Evolutionary conservation across 306 rosid genomes (phyloP), one percentile per base, ranked within the genome.

Genomic region (Phaseolus lunatus): DNA sequence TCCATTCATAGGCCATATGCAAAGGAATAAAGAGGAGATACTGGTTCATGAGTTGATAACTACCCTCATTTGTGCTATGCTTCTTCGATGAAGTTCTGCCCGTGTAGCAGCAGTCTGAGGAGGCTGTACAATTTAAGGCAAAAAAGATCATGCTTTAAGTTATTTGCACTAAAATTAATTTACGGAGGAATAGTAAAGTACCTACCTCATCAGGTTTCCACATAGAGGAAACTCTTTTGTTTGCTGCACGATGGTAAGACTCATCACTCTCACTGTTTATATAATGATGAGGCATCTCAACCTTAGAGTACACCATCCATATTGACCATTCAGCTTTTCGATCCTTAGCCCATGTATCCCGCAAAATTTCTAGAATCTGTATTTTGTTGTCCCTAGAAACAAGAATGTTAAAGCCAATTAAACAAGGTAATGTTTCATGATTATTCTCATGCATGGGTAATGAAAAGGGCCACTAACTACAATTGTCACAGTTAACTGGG

Each of bases 281-380:
- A 78, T 84, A 85, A 71, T 93, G 90, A 84, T 89, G 96, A 63
- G 98, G 96, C 98, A 93, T 89, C 86, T 89, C 96, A 58, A 91
- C 96, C 84, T 89, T 93, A 35, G 98, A 82, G 81, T 91, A 84
- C 37, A 93, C 91, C 96, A 91, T 93, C 98, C 96, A 93, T 89
- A 93, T 93, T 53, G 98, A 90, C 96, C 96, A 93, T 41, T 93
- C 98, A 62, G 94, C 88, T 83, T 85, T 86, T 75, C 96, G 82
- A 77, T 90, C 94, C 88, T 67, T 91, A 29, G 93, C 88, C 94
- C 96, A 93, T 2, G 81, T 69, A 80, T 88, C 93, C 77, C 45
- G 83, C 81, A 93, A 78, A 84, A 81, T 78, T 67, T 91, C 88
- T 71, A 90, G 72, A 73, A 93, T 85, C 86, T 83, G 80, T 64